Base-by-base conservation (phyloP, 2,329 filamentous ascomycete genomes). In the Xylariaceae sp. region DNA sequence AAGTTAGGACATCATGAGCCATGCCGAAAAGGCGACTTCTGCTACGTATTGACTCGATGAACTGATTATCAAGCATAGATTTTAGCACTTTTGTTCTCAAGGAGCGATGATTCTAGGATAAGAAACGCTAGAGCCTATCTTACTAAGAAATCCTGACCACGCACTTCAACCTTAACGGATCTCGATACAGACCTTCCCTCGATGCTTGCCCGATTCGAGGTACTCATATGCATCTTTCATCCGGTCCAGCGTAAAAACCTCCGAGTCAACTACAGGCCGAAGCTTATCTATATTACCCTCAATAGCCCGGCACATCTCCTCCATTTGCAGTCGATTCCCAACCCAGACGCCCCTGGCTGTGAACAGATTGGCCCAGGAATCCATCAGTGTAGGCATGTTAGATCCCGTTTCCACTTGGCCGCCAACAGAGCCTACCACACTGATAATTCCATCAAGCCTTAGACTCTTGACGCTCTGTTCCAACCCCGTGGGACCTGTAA, bases 291-390 rank as follows among this genome's bases (percentile, higher is more conserved):
- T 68, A 4, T 76, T 74, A 41, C 70, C 76, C 58, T 81, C 79
- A 50, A 82, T 73, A 13, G 77, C 77, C 1, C 70, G 67, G 57
- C 73, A 75, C 75, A 82, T 79, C 8, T 81, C 79, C 66, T 81
- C 77, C 68, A 82, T 75, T 69, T 79, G 75, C 3, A 66, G 36
- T 13, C 77, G 67, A 61, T 55, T 78, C 3, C 80, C 80, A 6
- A 77, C 75, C 35, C 78, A 67, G 3, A 81, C 58, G 23, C 78
- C 78, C 3, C 80, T 69, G 6, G 74, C 72, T 0, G 73, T 81
- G 65, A 75, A 75, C 9, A 70, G 44, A 16, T 64, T 70, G 20
- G 51, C 72, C 68, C 61, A 74, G 39, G 55, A 71, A 66, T 47
- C 59, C 26, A 43, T 59, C 61, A 64, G 30, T 1, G 26, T 50